Evolutionary conservation across 495 filamentous ascomycete genomes (phyloP).

Genomic region (Penicillium canescens): DNA sequence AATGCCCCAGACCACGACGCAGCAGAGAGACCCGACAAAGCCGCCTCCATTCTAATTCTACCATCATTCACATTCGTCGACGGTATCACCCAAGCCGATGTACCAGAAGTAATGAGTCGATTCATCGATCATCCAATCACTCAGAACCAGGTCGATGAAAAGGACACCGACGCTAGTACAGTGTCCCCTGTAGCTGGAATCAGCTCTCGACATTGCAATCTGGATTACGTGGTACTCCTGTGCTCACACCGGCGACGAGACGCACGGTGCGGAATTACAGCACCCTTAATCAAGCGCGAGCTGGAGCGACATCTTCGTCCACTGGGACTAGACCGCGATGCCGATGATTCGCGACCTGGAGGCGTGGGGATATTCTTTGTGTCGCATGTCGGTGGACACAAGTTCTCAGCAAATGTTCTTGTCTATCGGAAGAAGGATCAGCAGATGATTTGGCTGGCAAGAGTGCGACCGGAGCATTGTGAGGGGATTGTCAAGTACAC

Average conservation of each 20-base stretch:
- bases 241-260: constrained; percentile 92
- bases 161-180: constrained; percentile 28
- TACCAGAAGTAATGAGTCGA: constrained; percentile 64
- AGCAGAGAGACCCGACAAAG: constrained; percentile 35
- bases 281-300: constrained; percentile 81
- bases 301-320: constrained; percentile 86
- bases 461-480: constrained; percentile 85
- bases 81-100: constrained; percentile 67
- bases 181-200: constrained; percentile 24
- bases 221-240: constrained; percentile 85
- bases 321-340: constrained; percentile 80
- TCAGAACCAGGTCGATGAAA: constrained; percentile 62
- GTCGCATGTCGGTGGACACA: constrained; percentile 92
- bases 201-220: constrained; percentile 65
- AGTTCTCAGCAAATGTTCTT: constrained; percentile 89
- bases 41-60: constrained; percentile 78
- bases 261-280: constrained; percentile 89
- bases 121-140: constrained; percentile 68
- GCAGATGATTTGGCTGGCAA: constrained; percentile 93
- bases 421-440: constrained; percentile 71
- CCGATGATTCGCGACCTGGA: constrained; percentile 79
- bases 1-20: constrained; percentile 53
- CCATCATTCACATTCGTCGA: constrained; percentile 85
- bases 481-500: constrained; percentile 91
- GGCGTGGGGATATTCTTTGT: constrained; percentile 94